Base-by-base conservation (phyloP, 2,329 filamentous ascomycete genomes). In the Monosporascus sp. region DNA sequence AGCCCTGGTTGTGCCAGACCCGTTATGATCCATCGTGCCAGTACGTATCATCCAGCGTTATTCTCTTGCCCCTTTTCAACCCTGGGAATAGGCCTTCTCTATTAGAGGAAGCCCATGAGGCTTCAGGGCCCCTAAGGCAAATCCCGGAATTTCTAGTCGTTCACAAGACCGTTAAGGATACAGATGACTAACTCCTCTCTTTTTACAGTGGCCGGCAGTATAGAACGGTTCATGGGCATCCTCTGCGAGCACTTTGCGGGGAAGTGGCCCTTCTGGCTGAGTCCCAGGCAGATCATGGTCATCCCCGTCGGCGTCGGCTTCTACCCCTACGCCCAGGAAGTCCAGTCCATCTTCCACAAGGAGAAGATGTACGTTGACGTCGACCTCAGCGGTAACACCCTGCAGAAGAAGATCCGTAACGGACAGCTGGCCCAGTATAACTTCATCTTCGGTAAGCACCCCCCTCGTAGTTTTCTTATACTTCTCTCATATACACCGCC, bases 231-330 rank as follows among this genome's bases (percentile, higher is more conserved):
- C 72, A 79, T 89, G 65, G 89, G 83, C 59, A 90, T 93, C 59
- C 77, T 93, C 55, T 89, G 83, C 46, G 89, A 94, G 77, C 89
- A 93, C 72, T 93, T 90, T 68, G 89, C 80, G 51, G 89, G 89
- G 63, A 91, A 91, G 75, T 94, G 89, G 89, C 89, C 89, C 1
- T 90, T 93, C 79, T 94, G 89, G 89, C 75, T 94, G 57, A 89
- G 85, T 61, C 89, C 89, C n/a, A 82, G 89, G 49, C 89, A 94
- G 71, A 83, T 94, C 58, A 78, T 88, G 61, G 82, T 94, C 58
- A 85, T 92, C 56, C 89, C 89, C 8, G 88, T 90, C 55, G 88
- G 88, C 72, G 85, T 86, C 49, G 78, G 81, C 46, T 86, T 80
- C 62, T 80, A 84, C 63, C 84, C 85, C 65, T 91, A 94, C 69